These are phyloP conservation scores for Monosporascus sp. DNA, from an alignment of 2,329 filamentous ascomycete species.

Conservation along the genomic window DNA sequence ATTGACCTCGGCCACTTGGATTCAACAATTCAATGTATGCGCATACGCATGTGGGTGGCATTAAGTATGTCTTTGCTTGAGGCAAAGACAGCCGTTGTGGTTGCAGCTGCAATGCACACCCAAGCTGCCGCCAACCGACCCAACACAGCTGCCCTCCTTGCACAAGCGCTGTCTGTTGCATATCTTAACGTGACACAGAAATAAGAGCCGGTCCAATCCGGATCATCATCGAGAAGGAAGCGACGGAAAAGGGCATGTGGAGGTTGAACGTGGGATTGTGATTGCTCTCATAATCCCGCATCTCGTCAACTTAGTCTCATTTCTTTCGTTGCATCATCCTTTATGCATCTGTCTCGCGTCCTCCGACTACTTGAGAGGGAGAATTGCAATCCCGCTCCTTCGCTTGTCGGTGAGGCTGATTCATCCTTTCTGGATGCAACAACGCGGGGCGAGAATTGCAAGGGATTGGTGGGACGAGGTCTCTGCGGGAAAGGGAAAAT, in stretches of 20 bases:
- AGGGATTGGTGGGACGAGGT: too few relatives aligned
- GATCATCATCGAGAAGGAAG: background rate
- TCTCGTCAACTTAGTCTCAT: background rate
- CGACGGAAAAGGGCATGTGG: background rate
- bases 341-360: background rate
- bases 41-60: background rate
- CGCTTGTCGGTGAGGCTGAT: background rate
- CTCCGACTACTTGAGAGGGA: background rate
- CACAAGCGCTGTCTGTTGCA: background rate
- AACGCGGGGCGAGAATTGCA: background rate
- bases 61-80: background rate
- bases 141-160: background rate
- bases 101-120: background rate
- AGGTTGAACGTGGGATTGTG: background rate
- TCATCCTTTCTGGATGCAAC: background rate
- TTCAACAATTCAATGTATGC: slow-evolving; percentile 7
- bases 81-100: slow-evolving; percentile 5
- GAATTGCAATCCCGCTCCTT: background rate
- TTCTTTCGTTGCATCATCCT: background rate
- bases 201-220: background rate
- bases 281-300: background rate
- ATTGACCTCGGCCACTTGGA: slow-evolving; percentile 23
- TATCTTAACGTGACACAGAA: background rate
- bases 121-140: background rate
- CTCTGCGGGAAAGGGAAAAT: too few relatives aligned